These are phyloP conservation scores for Penicillium salamii DNA, from an alignment of 495 filamentous ascomycete species.

Conservation along the genomic window DNA sequence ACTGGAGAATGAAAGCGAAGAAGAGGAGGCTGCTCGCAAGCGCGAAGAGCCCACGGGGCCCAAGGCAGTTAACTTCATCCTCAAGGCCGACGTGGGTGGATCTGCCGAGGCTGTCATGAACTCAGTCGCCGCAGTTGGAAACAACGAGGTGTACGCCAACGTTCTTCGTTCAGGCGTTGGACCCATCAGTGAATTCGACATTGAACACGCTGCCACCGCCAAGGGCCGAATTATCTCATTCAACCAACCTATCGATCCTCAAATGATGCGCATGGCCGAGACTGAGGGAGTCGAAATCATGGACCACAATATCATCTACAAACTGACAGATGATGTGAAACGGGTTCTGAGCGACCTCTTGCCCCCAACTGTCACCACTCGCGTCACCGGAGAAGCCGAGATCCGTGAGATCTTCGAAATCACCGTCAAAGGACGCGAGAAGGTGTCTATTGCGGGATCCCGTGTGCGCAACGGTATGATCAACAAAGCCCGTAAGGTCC, in stretches of 20 bases:
- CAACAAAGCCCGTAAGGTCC: constrained; percentile 56
- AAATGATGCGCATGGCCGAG: constrained; percentile 69
- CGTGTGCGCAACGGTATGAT: constrained; percentile 82
- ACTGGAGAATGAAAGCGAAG: constrained; percentile 43
- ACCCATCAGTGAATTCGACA: constrained; percentile 77
- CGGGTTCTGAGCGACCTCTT: constrained; percentile 64
- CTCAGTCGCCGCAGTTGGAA: constrained; percentile 70
- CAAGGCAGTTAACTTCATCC: constrained; percentile 71
- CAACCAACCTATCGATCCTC: constrained; percentile 68
- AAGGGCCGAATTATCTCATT: constrained; percentile 77
- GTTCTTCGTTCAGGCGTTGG: constrained; percentile 78
- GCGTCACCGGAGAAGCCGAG: constrained; percentile 85
- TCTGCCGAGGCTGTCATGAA: constrained; percentile 87
- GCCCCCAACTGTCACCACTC: constrained; percentile 57
- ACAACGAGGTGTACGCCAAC: constrained; percentile 73
- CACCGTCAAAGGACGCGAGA: constrained; percentile 66
- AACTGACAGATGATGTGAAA: constrained; percentile 79
- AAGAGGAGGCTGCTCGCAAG: constrained; percentile 7
- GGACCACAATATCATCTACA: constrained; percentile 91
- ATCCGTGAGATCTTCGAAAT: constrained; percentile 80
- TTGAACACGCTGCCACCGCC: constrained; percentile 77
- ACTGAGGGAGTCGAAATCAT: constrained; percentile 68
- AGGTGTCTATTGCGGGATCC: constrained; percentile 77
- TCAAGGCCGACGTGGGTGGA: constrained; percentile 92
- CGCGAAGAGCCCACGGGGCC: constrained; percentile 46